Evolutionary conservation across 768 basidiomycete species (phyloP).

Genomic region (Neoboletus subvelutipes): DNA sequence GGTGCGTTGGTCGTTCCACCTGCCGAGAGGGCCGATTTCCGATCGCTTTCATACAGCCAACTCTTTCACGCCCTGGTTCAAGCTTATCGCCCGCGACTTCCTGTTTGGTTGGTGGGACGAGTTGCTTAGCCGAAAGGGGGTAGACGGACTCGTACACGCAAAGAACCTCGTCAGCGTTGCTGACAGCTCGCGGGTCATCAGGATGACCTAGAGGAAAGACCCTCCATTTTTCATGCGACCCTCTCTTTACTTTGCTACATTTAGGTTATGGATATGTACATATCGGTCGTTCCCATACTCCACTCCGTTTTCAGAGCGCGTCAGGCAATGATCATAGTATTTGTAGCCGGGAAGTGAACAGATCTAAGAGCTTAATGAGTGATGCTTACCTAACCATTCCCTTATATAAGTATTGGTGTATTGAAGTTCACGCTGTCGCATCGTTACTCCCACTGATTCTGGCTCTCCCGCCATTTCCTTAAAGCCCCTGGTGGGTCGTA

Average conservation of each 20-base stretch:
- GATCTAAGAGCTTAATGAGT: too few species aligned
- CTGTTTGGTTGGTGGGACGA: constrained; percentile 99
- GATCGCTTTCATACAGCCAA: constrained; percentile 49
- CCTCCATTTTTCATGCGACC: neutral
- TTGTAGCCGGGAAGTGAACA: too few species aligned
- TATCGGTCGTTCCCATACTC: neutral
- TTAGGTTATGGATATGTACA: neutral
- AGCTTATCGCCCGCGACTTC: constrained; percentile 94
- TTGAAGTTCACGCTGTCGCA: neutral
- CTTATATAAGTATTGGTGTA: too few species aligned
- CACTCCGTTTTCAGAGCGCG: too few species aligned
- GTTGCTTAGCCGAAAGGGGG: constrained; percentile 60
- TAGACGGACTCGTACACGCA: constrained; percentile 53
- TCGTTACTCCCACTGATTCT: neutral
- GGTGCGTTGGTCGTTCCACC: constrained; percentile 44
- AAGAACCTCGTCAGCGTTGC: constrained; percentile 54
- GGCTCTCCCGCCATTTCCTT: neutral
- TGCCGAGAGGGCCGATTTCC: neutral
- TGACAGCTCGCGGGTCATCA: constrained; percentile 73
- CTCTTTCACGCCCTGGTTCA: constrained; percentile 98
- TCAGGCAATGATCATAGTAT: too few species aligned
- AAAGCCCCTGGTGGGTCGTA: constrained; percentile 9
- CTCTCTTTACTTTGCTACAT: neutral
- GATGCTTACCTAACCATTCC: too few species aligned
- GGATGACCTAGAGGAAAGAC: constrained; percentile 44